Evolutionary conservation across 2,329 filamentous ascomycete species (phyloP).

Genomic region (Curvularia lunata): DNA sequence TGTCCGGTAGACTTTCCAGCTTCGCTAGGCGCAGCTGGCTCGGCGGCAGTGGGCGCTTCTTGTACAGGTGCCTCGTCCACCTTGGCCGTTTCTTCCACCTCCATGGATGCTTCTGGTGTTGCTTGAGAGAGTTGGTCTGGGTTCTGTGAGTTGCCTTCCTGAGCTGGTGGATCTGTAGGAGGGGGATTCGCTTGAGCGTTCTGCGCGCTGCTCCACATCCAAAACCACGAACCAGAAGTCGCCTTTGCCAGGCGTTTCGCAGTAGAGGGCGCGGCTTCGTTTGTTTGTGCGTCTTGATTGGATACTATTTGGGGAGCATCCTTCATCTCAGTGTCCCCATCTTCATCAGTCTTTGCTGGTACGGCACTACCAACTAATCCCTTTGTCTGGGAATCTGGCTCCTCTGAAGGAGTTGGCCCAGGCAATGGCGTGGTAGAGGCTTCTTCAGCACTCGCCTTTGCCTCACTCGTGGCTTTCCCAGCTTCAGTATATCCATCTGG

Average conservation of each 20-base stretch:
- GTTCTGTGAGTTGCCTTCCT: constrained; percentile 13
- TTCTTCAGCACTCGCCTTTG: constrained; percentile 39
- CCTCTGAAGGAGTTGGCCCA: constrained; percentile 45
- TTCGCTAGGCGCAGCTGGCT: constrained; percentile 18
- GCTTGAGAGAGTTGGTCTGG: constrained; percentile 18
- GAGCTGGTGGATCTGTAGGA: constrained; percentile 21
- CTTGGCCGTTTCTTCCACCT: background rate
- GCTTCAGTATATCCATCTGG: constrained; percentile 56
- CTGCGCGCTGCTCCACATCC: constrained; percentile 57
- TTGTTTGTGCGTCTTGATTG: constrained; percentile 20
- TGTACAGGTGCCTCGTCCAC: constrained; percentile 7
- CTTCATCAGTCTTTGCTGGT: constrained; percentile 2
- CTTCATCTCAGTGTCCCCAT: constrained; percentile 31
- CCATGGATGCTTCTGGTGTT: background rate
- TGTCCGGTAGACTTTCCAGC: constrained; percentile 11
- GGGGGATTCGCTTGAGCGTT: constrained; percentile 46
- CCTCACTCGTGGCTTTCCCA: constrained; percentile 38
- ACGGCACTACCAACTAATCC: constrained; percentile 26
- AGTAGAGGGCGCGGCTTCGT: constrained; percentile 20
- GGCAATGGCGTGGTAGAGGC: constrained; percentile 53
- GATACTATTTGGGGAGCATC: constrained; percentile 18
- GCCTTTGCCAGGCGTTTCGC: constrained; percentile 24
- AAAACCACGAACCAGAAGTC: constrained; percentile 55
- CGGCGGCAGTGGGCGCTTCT: constrained; percentile 8
- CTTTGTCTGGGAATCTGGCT: constrained; percentile 36